phyloP scores from a whole-genome alignment of 208 protist genomes.

The Leishmania aethiopica region DNA sequence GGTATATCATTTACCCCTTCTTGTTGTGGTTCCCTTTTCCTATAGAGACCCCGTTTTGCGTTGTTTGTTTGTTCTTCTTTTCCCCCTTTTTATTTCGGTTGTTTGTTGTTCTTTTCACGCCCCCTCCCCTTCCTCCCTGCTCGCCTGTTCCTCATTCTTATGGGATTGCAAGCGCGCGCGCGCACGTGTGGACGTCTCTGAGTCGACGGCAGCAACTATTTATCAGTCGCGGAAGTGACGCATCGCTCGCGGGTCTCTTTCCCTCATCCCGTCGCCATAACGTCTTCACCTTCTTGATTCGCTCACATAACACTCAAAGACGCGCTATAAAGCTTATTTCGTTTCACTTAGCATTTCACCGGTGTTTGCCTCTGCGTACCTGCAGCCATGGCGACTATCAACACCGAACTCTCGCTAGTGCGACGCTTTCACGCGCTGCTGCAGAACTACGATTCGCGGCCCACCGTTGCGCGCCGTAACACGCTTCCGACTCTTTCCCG shows the following conservation, averaged over 20 bases:
- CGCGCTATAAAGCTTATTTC: background rate
- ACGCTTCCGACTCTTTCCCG: conserved; percentile 80
- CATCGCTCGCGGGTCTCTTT: background rate
- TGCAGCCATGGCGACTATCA: conserved; percentile 56
- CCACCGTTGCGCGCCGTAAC: conserved; percentile 81
- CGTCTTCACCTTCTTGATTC: background rate
- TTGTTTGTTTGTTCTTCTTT: background rate
- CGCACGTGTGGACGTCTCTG: background rate
- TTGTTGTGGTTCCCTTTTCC: background rate
- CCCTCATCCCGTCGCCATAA: background rate
- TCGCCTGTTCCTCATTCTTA: background rate
- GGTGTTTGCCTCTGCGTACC: background rate
- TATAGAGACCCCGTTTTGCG: background rate
- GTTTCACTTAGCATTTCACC: background rate
- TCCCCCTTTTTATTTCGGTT: background rate
- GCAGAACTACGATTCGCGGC: conserved; percentile 77
- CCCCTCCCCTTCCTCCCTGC: background rate
- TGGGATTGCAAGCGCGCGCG: background rate
- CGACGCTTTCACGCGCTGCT: conserved; percentile 77
- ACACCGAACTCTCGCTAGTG: conserved; percentile 79
- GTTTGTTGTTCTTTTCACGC: background rate
- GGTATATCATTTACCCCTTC: no score
- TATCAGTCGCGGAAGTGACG: background rate
- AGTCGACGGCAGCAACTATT: background rate
- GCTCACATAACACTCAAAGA: background rate